Conservation (phyloP, 495 filamentous ascomycete genomes). For the Immersiella caudata region DNA sequence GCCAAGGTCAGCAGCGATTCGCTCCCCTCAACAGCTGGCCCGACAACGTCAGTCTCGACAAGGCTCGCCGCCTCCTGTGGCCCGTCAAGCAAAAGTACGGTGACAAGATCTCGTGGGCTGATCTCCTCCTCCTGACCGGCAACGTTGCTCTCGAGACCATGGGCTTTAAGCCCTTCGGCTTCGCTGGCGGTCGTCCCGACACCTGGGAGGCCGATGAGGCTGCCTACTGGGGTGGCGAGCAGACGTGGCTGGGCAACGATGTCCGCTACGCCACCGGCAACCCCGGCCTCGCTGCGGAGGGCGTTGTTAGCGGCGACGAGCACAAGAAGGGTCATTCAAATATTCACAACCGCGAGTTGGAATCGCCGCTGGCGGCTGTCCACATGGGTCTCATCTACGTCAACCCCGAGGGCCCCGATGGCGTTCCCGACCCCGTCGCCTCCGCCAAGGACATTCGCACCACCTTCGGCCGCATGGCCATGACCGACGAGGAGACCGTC, state of each 20-base stretch:
- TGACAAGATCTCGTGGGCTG: slow-evolving; percentile 77
- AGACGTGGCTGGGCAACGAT: slow-evolving; percentile 71
- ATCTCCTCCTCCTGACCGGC: slow-evolving; percentile 67
- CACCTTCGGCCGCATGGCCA: slow-evolving; percentile 75
- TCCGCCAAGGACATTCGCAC: slow-evolving; percentile 68
- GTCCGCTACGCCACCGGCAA: slow-evolving; percentile 60
- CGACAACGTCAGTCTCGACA: slow-evolving; percentile 75
- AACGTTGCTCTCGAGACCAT: slow-evolving; percentile 76
- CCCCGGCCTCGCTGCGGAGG: slow-evolving; percentile 45
- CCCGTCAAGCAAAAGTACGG: slow-evolving; percentile 82
- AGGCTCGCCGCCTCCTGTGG: slow-evolving; percentile 75
- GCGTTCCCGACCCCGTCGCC: slow-evolving; percentile 66
- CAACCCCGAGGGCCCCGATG: slow-evolving; percentile 76
- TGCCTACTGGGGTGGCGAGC: slow-evolving; percentile 74
- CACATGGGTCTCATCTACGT: slow-evolving; percentile 80
- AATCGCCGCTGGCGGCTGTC: slow-evolving; percentile 63
- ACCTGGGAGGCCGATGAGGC: slow-evolving; percentile 72
- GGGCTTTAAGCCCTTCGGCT: slow-evolving; percentile 73
- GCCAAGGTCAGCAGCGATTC: slow-evolving; percentile 72
- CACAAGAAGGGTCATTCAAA: slow-evolving; percentile 49
- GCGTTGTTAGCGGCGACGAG: slow-evolving; percentile 52
- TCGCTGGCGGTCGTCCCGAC: slow-evolving; percentile 68
- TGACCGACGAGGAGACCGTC: slow-evolving; percentile 77
- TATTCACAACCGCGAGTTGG: slow-evolving; percentile 62
- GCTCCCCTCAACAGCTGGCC: slow-evolving; percentile 80